Percentiles rank a stretch among this genome's conserved stretches.
Conservation (phyloP, 2,329 filamentous ascomycete species). For the Reticulascus tulasneorum region DNA sequence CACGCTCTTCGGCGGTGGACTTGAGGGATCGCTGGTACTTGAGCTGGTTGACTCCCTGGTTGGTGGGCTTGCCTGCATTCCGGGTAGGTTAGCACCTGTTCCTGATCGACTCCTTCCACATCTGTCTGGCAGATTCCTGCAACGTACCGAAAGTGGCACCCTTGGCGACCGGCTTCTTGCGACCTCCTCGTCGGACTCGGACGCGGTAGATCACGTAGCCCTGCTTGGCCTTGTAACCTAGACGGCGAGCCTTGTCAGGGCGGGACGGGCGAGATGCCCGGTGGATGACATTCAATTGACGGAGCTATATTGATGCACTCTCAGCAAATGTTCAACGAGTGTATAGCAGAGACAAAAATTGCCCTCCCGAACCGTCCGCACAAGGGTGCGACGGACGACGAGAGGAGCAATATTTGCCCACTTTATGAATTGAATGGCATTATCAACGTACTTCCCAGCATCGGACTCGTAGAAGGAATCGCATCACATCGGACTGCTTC, state of each 20-base stretch:
- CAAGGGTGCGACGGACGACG: constrained; percentile 10
- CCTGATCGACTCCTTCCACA: too few relatives aligned
- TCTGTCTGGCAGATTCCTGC: too few relatives aligned
- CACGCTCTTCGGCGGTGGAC: constrained; percentile 98
- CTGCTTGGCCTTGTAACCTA: constrained; percentile 99
- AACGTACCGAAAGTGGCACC: constrained; percentile 95
- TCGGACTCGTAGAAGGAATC: constrained; percentile 98
- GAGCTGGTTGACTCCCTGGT: constrained; percentile 99
- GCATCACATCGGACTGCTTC: constrained; percentile 99
- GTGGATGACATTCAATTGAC: constrained; percentile 99
- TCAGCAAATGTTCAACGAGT: constrained; percentile 99
- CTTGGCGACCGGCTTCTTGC: constrained; percentile 95
- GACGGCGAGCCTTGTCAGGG: constrained; percentile 99
- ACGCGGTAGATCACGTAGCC: constrained; percentile 99
- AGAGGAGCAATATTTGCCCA: constrained; percentile 24
- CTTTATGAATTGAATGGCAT: constrained; percentile 27
- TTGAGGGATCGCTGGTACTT: constrained; percentile 99
- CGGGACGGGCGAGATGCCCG: constrained; percentile 96
- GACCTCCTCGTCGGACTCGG: constrained; percentile 96
- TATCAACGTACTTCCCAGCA: constrained; percentile 95
- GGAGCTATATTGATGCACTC: constrained; percentile 99
- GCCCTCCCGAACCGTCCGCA: constrained; percentile 13
- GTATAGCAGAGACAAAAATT: constrained; percentile 70
- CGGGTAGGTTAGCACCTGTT: constrained; percentile 18
- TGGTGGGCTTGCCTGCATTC: constrained; percentile 92